Conservation (phyloP, 345 rosid species). For the Ricinus communis region DNA sequence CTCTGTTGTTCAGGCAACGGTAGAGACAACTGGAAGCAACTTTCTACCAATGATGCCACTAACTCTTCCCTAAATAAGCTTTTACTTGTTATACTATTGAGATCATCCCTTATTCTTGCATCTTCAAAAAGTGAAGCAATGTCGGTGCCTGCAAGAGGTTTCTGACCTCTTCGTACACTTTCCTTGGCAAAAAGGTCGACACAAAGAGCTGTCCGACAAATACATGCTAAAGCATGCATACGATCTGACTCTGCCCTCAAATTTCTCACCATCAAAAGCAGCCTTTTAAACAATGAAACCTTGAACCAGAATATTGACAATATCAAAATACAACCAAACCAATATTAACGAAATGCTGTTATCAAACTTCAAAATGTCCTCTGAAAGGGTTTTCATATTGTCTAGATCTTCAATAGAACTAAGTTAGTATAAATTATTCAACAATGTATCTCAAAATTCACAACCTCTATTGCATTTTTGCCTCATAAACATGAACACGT, state of each 20-base stretch:
- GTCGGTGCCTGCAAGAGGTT: constrained; percentile 93
- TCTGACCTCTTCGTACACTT: constrained; percentile 96
- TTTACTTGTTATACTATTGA: constrained; percentile 71
- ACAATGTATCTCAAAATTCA: neutral
- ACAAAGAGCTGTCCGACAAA: constrained; percentile 96
- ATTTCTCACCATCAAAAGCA: constrained; percentile 96
- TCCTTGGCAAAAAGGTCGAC: constrained; percentile 97
- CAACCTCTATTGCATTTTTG: neutral
- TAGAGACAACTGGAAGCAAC: constrained; percentile 96
- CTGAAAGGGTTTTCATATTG: neutral
- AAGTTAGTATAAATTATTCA: neutral
- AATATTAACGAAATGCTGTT: neutral
- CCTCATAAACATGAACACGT: neutral
- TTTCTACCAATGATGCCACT: constrained; percentile 94
- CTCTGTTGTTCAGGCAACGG: constrained; percentile 92
- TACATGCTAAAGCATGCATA: constrained; percentile 97
- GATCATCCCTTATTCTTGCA: constrained; percentile 84
- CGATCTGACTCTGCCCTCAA: constrained; percentile 97
- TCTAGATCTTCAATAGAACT: neutral
- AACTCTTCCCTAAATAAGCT: constrained; percentile 93
- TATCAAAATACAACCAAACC: constrained; percentile 1
- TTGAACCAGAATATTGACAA: constrained; percentile 33
- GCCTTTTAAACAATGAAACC: constrained; percentile 92
- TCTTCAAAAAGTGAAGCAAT: constrained; percentile 96
- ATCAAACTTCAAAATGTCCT: neutral